These are phyloP conservation scores for Annulohypoxylon nitens DNA, from an alignment of 495 filamentous ascomycete species.

Conservation along the genomic window DNA sequence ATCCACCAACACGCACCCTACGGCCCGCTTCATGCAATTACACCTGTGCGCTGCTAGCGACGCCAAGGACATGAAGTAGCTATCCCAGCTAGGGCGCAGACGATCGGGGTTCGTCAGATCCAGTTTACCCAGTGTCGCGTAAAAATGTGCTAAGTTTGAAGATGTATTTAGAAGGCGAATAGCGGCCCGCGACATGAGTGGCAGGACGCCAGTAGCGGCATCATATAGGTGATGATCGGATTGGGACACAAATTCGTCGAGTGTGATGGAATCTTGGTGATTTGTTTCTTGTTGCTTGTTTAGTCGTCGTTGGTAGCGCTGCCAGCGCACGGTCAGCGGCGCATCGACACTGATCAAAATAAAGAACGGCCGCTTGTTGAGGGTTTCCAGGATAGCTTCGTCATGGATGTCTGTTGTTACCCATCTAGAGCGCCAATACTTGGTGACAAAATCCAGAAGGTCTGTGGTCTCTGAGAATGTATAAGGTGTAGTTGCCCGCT, in stretches of 20 bases:
- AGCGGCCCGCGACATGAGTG: constrained; percentile 82
- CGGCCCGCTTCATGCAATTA: constrained; percentile 98
- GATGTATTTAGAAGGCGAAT: constrained; percentile 89
- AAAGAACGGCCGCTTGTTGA: constrained; percentile 88
- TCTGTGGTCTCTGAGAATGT: constrained; percentile 70
- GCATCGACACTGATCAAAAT: constrained; percentile 92
- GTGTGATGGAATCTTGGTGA: constrained; percentile 57
- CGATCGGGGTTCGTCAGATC: constrained; percentile 83
- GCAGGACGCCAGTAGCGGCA: constrained; percentile 71
- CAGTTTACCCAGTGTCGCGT: constrained; percentile 74
- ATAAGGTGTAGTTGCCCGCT: constrained; percentile 46
- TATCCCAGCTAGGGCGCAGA: constrained; percentile 93
- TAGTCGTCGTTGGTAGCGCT: constrained; percentile 65
- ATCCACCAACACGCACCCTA: constrained; percentile 91
- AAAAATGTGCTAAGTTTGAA: constrained; percentile 74
- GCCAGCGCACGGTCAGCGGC: constrained; percentile 84
- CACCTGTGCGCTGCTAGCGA: constrained; percentile 90
- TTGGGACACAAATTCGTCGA: constrained; percentile 81
- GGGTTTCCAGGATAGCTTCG: constrained; percentile 74
- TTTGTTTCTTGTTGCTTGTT: constrained; percentile 65
- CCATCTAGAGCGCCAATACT: constrained; percentile 82
- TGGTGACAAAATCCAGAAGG: constrained; percentile 87
- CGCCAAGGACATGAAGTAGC: constrained; percentile 97
- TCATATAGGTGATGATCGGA: constrained; percentile 85
- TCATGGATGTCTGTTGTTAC: constrained; percentile 85